Conservation (phyloP, 345 rosid species). For the Euphorbia tirucalli region DNA sequence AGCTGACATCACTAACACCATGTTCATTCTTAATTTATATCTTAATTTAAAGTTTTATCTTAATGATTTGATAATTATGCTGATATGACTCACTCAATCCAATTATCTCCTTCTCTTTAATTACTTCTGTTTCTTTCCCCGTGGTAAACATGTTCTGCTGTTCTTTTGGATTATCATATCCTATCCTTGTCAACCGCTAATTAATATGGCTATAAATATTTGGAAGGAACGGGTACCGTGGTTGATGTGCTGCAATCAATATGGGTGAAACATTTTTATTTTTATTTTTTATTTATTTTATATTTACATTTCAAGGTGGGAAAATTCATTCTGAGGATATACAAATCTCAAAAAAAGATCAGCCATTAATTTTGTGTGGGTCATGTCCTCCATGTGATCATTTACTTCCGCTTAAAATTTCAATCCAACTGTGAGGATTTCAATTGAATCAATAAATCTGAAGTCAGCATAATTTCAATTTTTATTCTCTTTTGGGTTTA, state of each 20-base stretch:
- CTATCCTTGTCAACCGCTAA: slow-evolving; percentile 13
- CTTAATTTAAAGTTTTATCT: slow-evolving; percentile 6
- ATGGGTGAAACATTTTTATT: neutral
- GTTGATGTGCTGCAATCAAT: slow-evolving; percentile 32
- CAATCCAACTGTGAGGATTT: neutral
- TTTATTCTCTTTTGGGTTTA: neutral
- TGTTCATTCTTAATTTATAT: neutral
- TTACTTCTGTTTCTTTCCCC: neutral
- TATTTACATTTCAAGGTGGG: slow-evolving; percentile 7
- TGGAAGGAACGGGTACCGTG: neutral
- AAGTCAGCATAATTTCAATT: neutral
- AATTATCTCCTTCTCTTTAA: neutral
- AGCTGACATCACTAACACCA: slow-evolving; percentile 26
- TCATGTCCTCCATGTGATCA: slow-evolving; percentile 31
- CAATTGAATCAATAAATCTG: neutral
- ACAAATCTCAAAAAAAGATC: neutral
- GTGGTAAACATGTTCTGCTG: too few species aligned
- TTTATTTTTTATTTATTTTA: slow-evolving; percentile 11
- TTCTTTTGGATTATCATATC: slow-evolving; percentile 6
- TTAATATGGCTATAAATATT: slow-evolving; percentile 28
- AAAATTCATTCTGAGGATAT: neutral
- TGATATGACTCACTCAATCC: neutral
- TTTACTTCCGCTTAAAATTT: slow-evolving; percentile 9
- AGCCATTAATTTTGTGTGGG: slow-evolving; percentile 16
- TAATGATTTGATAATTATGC: slow-evolving; percentile 19